Percentiles rank a stretch among this genome's conserved stretches.
These are phyloP conservation scores for Rhodotorula kratochvilovae DNA, from an alignment of 768 basidiomycete species.

Conservation along the genomic window DNA sequence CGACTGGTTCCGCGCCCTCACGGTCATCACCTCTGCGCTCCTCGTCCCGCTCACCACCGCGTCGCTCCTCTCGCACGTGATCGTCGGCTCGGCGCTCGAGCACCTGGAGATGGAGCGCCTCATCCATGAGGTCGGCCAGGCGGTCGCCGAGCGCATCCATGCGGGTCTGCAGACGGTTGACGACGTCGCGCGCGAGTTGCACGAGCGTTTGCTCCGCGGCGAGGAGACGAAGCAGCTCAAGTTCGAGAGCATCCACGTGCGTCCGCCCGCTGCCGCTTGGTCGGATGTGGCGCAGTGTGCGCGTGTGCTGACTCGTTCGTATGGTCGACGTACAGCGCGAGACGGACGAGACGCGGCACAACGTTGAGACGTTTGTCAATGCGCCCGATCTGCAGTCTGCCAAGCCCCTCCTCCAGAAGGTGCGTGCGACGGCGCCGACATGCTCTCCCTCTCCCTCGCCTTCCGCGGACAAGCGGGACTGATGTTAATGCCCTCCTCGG, in stretches of 20 bases:
- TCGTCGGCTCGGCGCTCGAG: conserved; percentile 92
- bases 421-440: conserved; percentile 50
- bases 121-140: conserved; percentile 87
- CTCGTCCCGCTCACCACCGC: conserved; percentile 93
- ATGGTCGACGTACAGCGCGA: conserved; percentile 57
- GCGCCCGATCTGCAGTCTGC: conserved; percentile 68
- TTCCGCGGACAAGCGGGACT: no score
- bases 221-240: conserved; percentile 96
- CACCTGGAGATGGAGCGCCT: conserved; percentile 97
- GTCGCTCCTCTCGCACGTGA: conserved; percentile 87
- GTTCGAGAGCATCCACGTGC: conserved; percentile 82
- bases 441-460: neutral
- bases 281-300: neutral
- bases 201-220: conserved; percentile 84
- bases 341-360: conserved; percentile 79
- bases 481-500: neutral
- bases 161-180: conserved; percentile 93
- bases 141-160: conserved; percentile 84
- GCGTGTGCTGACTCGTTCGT: no score
- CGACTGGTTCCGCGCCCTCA: conserved; percentile 91
- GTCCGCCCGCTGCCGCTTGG: neutral
- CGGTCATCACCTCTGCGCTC: conserved; percentile 84
- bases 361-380: conserved; percentile 71
- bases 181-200: conserved; percentile 88
- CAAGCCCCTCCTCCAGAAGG: conserved; percentile 71